phyloP scores from a whole-genome alignment of 2,329 filamentous ascomycete species.

The Triangularia verruculosa region DNA sequence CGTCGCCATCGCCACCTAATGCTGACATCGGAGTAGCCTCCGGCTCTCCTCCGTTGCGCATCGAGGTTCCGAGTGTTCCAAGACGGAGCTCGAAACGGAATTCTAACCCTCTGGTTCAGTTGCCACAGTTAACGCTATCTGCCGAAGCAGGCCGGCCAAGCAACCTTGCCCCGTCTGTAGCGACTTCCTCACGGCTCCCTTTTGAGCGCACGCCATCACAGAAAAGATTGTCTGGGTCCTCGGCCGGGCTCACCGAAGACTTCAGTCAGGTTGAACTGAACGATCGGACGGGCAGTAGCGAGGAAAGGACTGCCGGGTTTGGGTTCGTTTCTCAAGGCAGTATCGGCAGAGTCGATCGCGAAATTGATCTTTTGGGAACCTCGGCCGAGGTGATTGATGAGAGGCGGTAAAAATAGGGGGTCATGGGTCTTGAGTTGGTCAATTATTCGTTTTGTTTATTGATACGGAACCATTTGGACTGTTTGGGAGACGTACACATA shows the following conservation, averaged over 20 bases:
- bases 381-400: constrained; percentile 57
- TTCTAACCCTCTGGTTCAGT: constrained; percentile 42
- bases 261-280: constrained; percentile 42
- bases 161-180: constrained; percentile 26
- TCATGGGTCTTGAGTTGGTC: neutral
- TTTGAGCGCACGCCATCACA: constrained; percentile 57
- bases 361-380: constrained; percentile 49
- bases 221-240: constrained; percentile 50
- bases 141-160: constrained; percentile 7
- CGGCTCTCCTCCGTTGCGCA: neutral
- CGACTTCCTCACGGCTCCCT: constrained; percentile 45
- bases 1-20: constrained; percentile 40
- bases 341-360: constrained; percentile 53
- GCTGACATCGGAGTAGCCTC: constrained; percentile 54
- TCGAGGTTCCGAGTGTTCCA: constrained; percentile 56
- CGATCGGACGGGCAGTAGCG: constrained; percentile 32
- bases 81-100: constrained; percentile 69
- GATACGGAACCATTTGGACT: neutral
- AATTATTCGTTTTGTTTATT: neutral
- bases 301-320: constrained; percentile 52
- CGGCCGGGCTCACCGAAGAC: constrained; percentile 46
- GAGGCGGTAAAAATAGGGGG: constrained; percentile 12
- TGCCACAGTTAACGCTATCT: constrained; percentile 16
- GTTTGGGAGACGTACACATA: neutral
- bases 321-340: constrained; percentile 58